Evolutionary conservation across 306 rosid species (phyloP).

Genomic region (Citrullus mucosospermus): DNA sequence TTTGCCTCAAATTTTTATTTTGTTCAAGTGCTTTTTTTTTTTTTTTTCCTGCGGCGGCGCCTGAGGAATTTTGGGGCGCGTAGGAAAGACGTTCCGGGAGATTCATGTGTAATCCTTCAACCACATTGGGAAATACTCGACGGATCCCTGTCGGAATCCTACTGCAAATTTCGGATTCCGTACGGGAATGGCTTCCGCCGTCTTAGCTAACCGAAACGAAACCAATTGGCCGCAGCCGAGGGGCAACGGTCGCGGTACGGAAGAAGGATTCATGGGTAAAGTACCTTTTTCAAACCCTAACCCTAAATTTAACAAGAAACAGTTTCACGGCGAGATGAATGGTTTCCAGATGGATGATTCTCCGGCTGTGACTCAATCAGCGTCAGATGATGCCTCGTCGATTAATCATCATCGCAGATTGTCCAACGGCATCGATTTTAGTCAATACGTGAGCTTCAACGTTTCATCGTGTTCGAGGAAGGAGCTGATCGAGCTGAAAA

Average conservation of each 20-base stretch:
- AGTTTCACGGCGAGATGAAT: slow-evolving; percentile 22
- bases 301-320: slow-evolving; percentile 40
- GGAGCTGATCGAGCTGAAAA: slow-evolving; percentile 57
- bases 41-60: slow-evolving; percentile 9
- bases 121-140: slow-evolving; percentile 33
- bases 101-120: slow-evolving; percentile 25
- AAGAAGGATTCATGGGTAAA: slow-evolving; percentile 83
- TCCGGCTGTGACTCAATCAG: slow-evolving; percentile 54
- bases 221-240: slow-evolving; percentile 60
- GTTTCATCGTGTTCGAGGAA: slow-evolving; percentile 36
- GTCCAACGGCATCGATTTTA: slow-evolving; percentile 14
- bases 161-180: slow-evolving; percentile 21
- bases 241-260: slow-evolving; percentile 42
- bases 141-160: slow-evolving; percentile 32
- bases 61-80: slow-evolving; percentile 1
- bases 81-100: neutral
- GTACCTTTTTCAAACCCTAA: slow-evolving; percentile 47
- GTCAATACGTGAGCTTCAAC: slow-evolving; percentile 51
- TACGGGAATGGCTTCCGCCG: slow-evolving; percentile 70
- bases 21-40: too few species aligned
- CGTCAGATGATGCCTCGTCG: slow-evolving; percentile 85
- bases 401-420: slow-evolving; percentile 49
- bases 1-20: neutral
- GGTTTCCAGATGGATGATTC: slow-evolving; percentile 28
- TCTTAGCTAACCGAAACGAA: slow-evolving; percentile 64